A percentile compares a stretch with the other conserved stretches of the same genome.
These are phyloP conservation scores for Daldinia sp. DNA, from an alignment of 2,329 filamentous ascomycete species.

Conservation along the genomic window DNA sequence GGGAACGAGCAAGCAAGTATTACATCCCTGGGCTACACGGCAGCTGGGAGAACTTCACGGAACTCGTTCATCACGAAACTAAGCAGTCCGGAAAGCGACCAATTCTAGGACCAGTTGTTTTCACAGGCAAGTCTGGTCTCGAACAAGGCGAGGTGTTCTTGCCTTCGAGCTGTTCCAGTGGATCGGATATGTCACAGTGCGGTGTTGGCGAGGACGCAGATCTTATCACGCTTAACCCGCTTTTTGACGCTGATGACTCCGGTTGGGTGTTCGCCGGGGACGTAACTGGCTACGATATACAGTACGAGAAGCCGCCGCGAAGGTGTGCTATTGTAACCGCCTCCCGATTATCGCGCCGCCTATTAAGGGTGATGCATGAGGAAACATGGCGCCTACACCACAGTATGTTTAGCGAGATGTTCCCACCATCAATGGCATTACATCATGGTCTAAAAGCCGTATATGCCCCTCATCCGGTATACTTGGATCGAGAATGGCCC, in stretches of 20 bases:
- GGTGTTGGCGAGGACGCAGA: conserved; percentile 77
- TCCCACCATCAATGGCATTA: conserved; percentile 72
- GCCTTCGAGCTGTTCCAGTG: conserved; percentile 62
- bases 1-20: conserved; percentile 80
- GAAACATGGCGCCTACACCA: conserved; percentile 73
- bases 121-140: conserved; percentile 57
- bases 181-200: conserved; percentile 61
- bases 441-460: conserved; percentile 82
- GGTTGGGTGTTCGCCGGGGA: conserved; percentile 78
- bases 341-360: conserved; percentile 70
- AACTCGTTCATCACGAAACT: conserved; percentile 69
- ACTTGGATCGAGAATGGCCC: conserved; percentile 78
- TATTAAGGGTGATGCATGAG: conserved; percentile 77
- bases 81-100: conserved; percentile 59
- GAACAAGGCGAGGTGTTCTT: conserved; percentile 63
- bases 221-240: conserved; percentile 78
- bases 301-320: conserved; percentile 66
- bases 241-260: conserved; percentile 75
- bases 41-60: conserved; percentile 74
- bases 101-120: conserved; percentile 73
- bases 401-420: conserved; percentile 84
- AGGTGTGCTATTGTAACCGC: conserved; percentile 77
- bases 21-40: conserved; percentile 77
- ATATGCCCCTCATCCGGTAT: conserved; percentile 83
- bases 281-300: conserved; percentile 71